Conservation (phyloP, 331 rosid genomes). For the Malus hybrid region DNA sequence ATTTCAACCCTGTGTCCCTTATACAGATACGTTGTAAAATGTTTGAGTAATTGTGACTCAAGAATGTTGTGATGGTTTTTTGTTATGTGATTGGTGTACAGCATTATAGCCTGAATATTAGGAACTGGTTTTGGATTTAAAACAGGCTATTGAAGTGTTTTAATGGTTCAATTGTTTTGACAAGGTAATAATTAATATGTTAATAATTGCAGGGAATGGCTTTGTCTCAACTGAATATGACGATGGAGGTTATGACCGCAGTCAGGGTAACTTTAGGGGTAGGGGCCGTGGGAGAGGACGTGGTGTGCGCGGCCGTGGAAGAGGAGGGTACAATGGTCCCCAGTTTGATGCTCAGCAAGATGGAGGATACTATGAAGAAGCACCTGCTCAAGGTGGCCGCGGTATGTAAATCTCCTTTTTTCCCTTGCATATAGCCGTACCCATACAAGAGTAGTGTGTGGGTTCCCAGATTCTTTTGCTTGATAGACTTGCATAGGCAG, state of each 20-base stretch:
- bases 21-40: not conserved
- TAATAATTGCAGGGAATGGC: slow-evolving; percentile 57
- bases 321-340: slow-evolving; percentile 76
- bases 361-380: slow-evolving; percentile 73
- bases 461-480: not conserved
- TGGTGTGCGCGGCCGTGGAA: slow-evolving; percentile 78
- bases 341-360: slow-evolving; percentile 53
- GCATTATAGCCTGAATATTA: not conserved
- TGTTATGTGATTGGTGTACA: not conserved
- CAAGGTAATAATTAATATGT: no score
- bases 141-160: not conserved
- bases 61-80: not conserved
- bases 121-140: not conserved
- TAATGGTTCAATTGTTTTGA: not conserved
- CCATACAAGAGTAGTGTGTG: not conserved
- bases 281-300: slow-evolving; percentile 89
- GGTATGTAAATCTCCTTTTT: slow-evolving; percentile 29
- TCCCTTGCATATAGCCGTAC: not conserved
- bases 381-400: slow-evolving; percentile 45
- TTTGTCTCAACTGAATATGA: slow-evolving; percentile 58
- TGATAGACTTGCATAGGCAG: not conserved
- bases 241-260: slow-evolving; percentile 74
- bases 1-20: not conserved
- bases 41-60: not conserved
- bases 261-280: slow-evolving; percentile 51